These are phyloP conservation scores for Crithidia thermophila DNA, from an alignment of 208 protist genomes.

Conservation along the genomic window DNA sequence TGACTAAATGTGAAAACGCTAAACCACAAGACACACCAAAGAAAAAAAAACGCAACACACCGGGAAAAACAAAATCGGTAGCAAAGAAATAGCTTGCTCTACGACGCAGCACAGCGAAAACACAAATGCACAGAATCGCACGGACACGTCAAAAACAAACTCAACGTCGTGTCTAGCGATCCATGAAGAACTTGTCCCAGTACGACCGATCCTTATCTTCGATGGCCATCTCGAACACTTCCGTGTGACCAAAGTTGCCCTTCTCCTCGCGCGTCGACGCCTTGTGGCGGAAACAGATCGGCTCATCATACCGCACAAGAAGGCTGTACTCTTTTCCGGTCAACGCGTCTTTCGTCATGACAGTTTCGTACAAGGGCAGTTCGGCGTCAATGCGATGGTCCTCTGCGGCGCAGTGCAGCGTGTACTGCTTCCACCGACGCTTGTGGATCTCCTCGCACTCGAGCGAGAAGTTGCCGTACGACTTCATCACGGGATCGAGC, in stretches of 20 bases:
- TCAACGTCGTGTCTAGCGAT: slow-evolving; percentile 35
- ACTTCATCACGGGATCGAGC: slow-evolving; percentile 47
- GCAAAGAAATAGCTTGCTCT: too few species aligned
- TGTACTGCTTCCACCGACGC: slow-evolving; percentile 72
- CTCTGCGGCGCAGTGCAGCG: slow-evolving; percentile 63
- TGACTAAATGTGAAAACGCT: too few species aligned
- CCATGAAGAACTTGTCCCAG: slow-evolving; percentile 78
- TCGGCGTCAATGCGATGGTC: slow-evolving; percentile 56
- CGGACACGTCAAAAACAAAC: neutral
- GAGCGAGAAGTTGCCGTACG: slow-evolving; percentile 71
- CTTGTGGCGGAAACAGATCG: slow-evolving; percentile 75
- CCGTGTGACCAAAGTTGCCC: slow-evolving; percentile 55
- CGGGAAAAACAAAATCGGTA: too few species aligned
- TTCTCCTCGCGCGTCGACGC: slow-evolving; percentile 59
- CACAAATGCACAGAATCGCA: too few species aligned
- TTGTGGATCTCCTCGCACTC: slow-evolving; percentile 40
- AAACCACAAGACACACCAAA: too few species aligned
- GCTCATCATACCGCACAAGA: slow-evolving; percentile 68
- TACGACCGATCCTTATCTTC: slow-evolving; percentile 53
- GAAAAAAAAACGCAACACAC: too few species aligned
- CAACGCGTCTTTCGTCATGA: slow-evolving; percentile 39
- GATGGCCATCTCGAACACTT: slow-evolving; percentile 80
- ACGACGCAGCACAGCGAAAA: too few species aligned
- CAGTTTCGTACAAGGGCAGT: slow-evolving; percentile 61
- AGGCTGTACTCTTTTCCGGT: slow-evolving; percentile 27